A percentile compares a stretch with the other conserved stretches of the same genome.
Conservation (phyloP, 139 green algal genomes). For the Chlamydomonas schloesseri region DNA sequence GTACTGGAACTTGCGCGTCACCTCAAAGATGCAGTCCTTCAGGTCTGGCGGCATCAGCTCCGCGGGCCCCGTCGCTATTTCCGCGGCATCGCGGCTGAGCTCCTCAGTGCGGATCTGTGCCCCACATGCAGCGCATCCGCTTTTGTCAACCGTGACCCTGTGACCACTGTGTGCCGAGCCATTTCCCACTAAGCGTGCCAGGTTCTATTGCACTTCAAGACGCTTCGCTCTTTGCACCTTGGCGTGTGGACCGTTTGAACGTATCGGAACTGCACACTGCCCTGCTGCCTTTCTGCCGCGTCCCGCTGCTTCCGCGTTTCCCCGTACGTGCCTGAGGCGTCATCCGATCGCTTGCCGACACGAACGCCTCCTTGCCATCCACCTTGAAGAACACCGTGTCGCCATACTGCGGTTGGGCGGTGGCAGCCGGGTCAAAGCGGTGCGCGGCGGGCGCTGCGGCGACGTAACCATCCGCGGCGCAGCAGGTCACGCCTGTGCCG, state of each 20-base stretch:
- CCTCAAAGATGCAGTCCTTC: constrained; percentile 44
- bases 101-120: constrained; percentile 29
- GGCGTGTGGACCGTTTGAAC: too few relatives aligned
- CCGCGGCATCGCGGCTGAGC: constrained; percentile 8
- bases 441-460: too few relatives aligned
- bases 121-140: too few relatives aligned
- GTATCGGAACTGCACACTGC: too few relatives aligned
- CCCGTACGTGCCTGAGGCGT: constrained; percentile 5
- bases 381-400: constrained; percentile 38
- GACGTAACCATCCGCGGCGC: too few relatives aligned
- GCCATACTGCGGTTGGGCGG: constrained; percentile 8
- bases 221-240: background rate
- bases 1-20: constrained; percentile 44
- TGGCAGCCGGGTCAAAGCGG: too few relatives aligned
- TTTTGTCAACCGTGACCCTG: background rate
- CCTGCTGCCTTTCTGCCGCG: too few relatives aligned
- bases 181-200: background rate
- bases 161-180: background rate
- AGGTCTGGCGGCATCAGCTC: constrained; percentile 22
- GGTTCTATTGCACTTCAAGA: background rate
- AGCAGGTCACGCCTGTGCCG: too few relatives aligned
- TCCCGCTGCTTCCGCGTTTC: too few relatives aligned
- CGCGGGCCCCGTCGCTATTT: too few relatives aligned
- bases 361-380: constrained; percentile 22
- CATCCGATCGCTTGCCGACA: background rate